Percentiles rank a stretch among this genome's conserved stretches.
These are phyloP conservation scores for Parmales sp. DNA, from an alignment of 108 stramenopile genomes.

Conservation along the genomic window DNA sequence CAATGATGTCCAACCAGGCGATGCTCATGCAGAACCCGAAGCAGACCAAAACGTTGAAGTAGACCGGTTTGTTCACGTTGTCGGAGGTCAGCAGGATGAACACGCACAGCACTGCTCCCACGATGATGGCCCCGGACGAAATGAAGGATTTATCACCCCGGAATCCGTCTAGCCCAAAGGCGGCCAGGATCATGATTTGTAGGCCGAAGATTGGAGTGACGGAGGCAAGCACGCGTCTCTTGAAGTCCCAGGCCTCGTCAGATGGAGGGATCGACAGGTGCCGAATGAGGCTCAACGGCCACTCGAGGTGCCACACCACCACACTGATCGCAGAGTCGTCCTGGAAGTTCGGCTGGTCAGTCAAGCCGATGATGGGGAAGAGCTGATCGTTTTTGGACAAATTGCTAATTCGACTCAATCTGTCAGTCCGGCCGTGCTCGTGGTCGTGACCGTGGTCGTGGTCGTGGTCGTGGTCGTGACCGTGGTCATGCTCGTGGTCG, in stretches of 20 bases:
- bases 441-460: too few relatives aligned
- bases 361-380: slow-evolving; percentile 3
- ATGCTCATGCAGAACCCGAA: slow-evolving; percentile 17
- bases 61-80: background rate
- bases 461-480: too few relatives aligned
- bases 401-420: too few relatives aligned
- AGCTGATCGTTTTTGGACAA: too few relatives aligned
- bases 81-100: background rate
- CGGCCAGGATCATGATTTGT: background rate
- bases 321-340: background rate
- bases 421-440: too few relatives aligned
- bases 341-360: background rate
- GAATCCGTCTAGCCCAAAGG: background rate
- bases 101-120: background rate
- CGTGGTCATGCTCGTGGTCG: too few relatives aligned
- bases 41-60: background rate
- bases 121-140: background rate
- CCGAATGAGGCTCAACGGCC: background rate
- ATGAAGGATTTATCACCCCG: too few relatives aligned
- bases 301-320: background rate
- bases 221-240: background rate
- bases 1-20: slow-evolving; percentile 34
- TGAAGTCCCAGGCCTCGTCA: background rate
- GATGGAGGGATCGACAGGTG: slow-evolving; percentile 13
- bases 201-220: slow-evolving; percentile 7